These are phyloP conservation scores for Fraxinus sp. DNA, from an alignment of 305 asterid species.

Conservation along the genomic window DNA sequence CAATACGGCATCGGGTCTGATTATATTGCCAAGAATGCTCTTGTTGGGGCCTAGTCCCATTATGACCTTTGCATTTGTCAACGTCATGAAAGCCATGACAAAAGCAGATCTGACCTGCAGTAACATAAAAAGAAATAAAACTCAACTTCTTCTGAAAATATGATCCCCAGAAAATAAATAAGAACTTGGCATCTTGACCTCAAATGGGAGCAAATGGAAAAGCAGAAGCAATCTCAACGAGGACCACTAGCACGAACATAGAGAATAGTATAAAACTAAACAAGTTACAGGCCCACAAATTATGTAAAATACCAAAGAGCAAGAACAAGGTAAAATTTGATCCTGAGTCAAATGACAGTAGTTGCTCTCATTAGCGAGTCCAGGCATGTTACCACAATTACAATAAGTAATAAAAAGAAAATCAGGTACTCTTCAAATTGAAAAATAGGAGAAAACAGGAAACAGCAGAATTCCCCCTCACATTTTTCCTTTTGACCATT, in stretches of 20 bases:
- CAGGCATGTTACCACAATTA: not conserved
- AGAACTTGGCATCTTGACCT: not conserved
- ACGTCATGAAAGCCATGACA: slow-evolving; percentile 64
- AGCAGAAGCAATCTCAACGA: not conserved
- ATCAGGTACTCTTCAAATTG: not conserved
- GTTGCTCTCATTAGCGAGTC: not conserved
- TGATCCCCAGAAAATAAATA: not conserved
- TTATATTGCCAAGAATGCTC: slow-evolving; percentile 83
- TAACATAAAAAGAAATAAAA: not conserved
- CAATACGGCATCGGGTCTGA: slow-evolving; percentile 70
- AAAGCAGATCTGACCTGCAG: slow-evolving; percentile 89
- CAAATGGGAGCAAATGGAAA: not conserved
- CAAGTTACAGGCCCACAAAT: not conserved
- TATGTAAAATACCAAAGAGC: not conserved
- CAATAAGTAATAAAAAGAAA: not conserved
- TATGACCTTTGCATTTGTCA: slow-evolving; percentile 65
- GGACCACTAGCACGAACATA: not conserved
- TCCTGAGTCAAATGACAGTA: not conserved
- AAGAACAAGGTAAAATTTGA: not conserved
- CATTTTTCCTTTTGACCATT: not conserved
- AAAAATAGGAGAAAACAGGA: not conserved
- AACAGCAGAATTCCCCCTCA: not conserved
- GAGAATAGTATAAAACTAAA: not conserved
- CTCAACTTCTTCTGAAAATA: not conserved
- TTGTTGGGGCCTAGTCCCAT: slow-evolving; percentile 53